Evolutionary conservation across 1,284 basidiomycete species (phyloP), one percentile per base, ranked within the genome.

Genomic region (Puccinia polysora): DNA sequence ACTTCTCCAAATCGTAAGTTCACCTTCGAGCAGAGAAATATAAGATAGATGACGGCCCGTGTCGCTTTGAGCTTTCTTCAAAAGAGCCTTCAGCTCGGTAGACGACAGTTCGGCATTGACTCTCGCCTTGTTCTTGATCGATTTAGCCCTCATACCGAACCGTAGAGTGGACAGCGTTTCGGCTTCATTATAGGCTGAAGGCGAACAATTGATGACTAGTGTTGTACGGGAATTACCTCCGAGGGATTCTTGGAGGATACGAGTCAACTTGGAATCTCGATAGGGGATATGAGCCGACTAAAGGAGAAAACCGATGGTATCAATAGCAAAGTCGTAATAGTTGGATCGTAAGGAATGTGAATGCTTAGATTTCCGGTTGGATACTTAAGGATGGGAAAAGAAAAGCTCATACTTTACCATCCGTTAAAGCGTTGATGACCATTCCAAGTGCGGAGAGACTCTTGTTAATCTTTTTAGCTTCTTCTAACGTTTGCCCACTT

Each of bases 391-490:
- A n/a, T n/a, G n/a, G n/a, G n/a, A n/a, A n/a, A n/a, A n/a, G n/a
- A n/a, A n/a, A n/a, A n/a, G n/a, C n/a, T n/a, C 84, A 62, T 75
- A 89, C 93, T 86, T 97, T 97, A 74, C 89, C 86, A 78, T 99
- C 96, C 1, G 96, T 99, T 74, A 99, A 83, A 2, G 95, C 90
- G 78, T 99, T 99, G 81, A 99, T 99, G 79, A 99, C 96, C 94
- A 98, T 98, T 59, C 96, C 96, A 74, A 99, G 86, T 12, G 96
- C 95, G 23, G 93, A 97, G 50, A 99, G 82, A 73, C 89, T 92
- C 82, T 98, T 98, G 84, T 99, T 99, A 83, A 99, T 99, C 85
- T 98, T 99, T 85, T 99, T 99, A 14, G 96, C 96, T 81, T 99
- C 96, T 81, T 99, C 96, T 14, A 99, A 83, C 38, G 96, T 98